phyloP scores from a whole-genome alignment of 192 early-diverging fungal genomes.

The Coemansia sp. region DNA sequence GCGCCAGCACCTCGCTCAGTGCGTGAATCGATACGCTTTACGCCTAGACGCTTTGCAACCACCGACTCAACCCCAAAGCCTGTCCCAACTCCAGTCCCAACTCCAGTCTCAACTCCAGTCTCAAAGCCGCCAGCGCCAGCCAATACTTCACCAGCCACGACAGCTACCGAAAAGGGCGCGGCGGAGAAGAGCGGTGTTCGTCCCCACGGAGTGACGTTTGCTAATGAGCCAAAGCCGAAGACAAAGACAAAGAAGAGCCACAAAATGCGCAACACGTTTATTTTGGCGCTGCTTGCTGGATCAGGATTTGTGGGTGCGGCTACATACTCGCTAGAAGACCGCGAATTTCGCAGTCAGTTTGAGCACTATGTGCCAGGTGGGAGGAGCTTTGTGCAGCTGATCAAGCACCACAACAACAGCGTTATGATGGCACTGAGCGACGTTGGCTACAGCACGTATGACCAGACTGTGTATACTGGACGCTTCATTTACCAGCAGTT shows the following conservation, averaged over 20 bases:
- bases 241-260: constrained; percentile 38
- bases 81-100: neutral
- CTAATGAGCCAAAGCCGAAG: constrained; percentile 30
- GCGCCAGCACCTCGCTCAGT: neutral
- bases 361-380: constrained; percentile 60
- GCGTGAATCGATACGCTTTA: constrained; percentile 4
- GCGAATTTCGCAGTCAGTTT: constrained; percentile 59
- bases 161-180: neutral
- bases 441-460: constrained; percentile 59
- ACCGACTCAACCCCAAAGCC: constrained; percentile 7
- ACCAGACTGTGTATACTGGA: constrained; percentile 46
- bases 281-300: constrained; percentile 28
- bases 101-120: constrained; percentile 1
- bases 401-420: constrained; percentile 53
- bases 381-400: constrained; percentile 52
- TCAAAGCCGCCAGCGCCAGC: constrained; percentile 9
- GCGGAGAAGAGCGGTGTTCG: constrained; percentile 25
- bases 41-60: constrained; percentile 18
- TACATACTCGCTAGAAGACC: constrained; percentile 40
- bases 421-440: constrained; percentile 50
- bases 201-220: constrained; percentile 18
- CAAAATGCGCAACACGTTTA: constrained; percentile 38
- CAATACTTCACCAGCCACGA: constrained; percentile 3
- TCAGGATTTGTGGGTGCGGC: constrained; percentile 46
- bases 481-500: constrained; percentile 52